Evolutionary conservation across 768 basidiomycete genomes (phyloP), one percentile per base, ranked within the genome.

Genomic region (Xerocomellus amylosporus): DNA sequence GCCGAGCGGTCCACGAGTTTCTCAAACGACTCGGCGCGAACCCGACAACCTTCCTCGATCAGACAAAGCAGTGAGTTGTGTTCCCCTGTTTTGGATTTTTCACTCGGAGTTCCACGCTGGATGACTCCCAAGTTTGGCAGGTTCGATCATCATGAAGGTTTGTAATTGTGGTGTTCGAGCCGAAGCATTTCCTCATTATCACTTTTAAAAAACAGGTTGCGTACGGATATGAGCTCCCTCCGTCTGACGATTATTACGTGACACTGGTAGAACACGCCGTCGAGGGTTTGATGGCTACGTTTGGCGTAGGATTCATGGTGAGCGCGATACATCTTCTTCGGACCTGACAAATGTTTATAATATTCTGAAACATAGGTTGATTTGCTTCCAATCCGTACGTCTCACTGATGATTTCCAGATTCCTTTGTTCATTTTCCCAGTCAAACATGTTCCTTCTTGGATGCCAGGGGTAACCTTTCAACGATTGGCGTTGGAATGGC

Each of bases 261-360:
- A 10, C 45, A 12, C 37, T 53, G 30, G 52, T 53, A 5, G 52
- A 40, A 33, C 52, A 53, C 38, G 38, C 44, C 17, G 45, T 53
- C 8, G 52, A 53, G 31, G 52, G 52, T 46, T 47, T 47, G 13
- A 46, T 40, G 38, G 31, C 52, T 9, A 53, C 52, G 6, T 53
- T 53, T 33, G 52, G 52, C 7, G 52, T 53, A 8, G 52, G 52
- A 8, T 53, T 53, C 38, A 53, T 53, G 45, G 44, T 47, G 13
- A 40, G 44, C 19, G 5, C 14, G 7, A 31, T 30, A 30, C 30
- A 1, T 31, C 26, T 8, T 33, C 15, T 17, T 26, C 19, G 15
- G 24, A 28, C n/a, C 5, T 8, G 12, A 38, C 20, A 4, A 9
- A 7, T n/a, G 5, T 24, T 41, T 20, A 30, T 41, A 17, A 43